Base-by-base conservation (phyloP, 257 asterid genomes). In the Haberlea rhodopensis region DNA sequence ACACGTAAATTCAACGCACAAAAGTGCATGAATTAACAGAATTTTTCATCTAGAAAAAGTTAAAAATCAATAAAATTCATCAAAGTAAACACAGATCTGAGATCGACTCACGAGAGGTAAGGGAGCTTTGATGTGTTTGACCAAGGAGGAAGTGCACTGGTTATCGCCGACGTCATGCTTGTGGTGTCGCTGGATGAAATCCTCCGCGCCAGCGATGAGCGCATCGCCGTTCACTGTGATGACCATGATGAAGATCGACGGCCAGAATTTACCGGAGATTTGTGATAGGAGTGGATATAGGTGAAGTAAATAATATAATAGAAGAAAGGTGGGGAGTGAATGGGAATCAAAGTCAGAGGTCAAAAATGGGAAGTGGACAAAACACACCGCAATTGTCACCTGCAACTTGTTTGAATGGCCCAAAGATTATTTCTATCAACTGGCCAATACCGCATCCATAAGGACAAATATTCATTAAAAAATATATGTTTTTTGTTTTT, bases 61-160 rank as follows among this genome's bases (percentile, higher is more conserved):
- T 16, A 20, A 34, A 31, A 34, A 59, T 34, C 9, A 27, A 6
- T 2, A n/a, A 20, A 37, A 60, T 11, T 20, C 11, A 8, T 8
- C 8, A 19, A 31, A 8, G 28, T 21, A 34, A 4, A 60, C n/a
- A 5, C 13, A 27, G 32, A 60, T 60, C 22, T 22, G 53, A 13
- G 62, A 51, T 9, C 6, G 31, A 69, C 87, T 82, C 61, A 90
- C 97, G 9, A 90, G 92, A 60, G 87, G 96, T 67, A 82, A 76
- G 34, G 95, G 97, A 66, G 97, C 96, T 68, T 78, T 90, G 88
- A 88, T 80, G 76, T 79, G 96, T 63, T 88, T 90, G 72, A 88
- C 89, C 66, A 90, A 67, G 28, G 87, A 81, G 0, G 97, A 90
- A 3, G 84, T 79, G 75, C 96, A 86, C 86, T 88, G 96, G 65